Evolutionary conservation across 768 basidiomycete species (phyloP), one percentile per base, ranked within the genome.

Genomic region (Coprinopsis sp.): DNA sequence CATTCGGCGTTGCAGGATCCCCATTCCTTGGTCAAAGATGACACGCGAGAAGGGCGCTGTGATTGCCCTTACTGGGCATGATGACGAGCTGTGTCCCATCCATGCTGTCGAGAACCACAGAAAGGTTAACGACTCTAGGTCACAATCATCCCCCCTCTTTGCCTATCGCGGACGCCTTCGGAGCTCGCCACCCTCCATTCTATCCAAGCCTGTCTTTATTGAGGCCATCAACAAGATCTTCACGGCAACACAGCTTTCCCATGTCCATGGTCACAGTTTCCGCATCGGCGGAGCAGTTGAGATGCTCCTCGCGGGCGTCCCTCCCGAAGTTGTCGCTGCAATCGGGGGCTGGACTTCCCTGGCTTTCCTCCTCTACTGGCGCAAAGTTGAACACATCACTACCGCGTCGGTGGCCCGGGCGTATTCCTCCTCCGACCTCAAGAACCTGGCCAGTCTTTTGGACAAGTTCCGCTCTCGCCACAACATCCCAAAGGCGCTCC

Each of bases 1-100:
- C 34, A 25, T 27, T 34, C 3, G 25, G 11, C 27, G 33, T 16
- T 33, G n/a, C 22, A 38, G 46, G 12, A 46, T 67, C 28, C 50
- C 50, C 41, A 57, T 68, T n/a, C 67, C 65, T 1, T 67, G 63
- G 61, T 63, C 64, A 0, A 67, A 68, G 46, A 57, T 62, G 2
- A 61, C 62, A 3, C 49, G 50, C 29, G 54, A 50, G 37, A 38
- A 19, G 0, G 52, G 52, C 6, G 52, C 45, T 1, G 38, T 24
- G 3, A 13, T 61, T 14, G 38, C 51, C 30, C 33, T 55, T 8
- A 61, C 54, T 2, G 54, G 47, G 1, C 34, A 44, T 1, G 29
- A 14, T 19, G 37, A 44, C 7, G 27, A 46, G 16, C 27, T 52
- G 1, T 53, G 50, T 42, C 54, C 51, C 8, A 31, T 40, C 19